Base-by-base conservation (phyloP, 2,329 filamentous ascomycete species). In the Lasiodiplodia gonubiensis region DNA sequence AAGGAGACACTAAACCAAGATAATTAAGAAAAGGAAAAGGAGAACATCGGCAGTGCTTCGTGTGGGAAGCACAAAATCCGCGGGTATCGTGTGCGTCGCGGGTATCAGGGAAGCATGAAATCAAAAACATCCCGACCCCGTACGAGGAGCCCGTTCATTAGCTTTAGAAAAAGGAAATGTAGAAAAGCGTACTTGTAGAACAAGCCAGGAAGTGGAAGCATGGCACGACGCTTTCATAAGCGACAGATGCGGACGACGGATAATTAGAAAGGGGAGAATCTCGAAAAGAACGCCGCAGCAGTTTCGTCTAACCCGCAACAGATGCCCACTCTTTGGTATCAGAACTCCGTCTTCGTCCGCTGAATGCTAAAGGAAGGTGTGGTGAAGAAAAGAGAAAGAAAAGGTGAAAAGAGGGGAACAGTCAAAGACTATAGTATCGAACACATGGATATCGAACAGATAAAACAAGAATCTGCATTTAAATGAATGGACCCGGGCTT, bases 251-350 rank as follows among this genome's bases (percentile, higher is more conserved):
- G 42, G 57, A 61, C 42, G 42, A 48, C 30, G 42, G 57, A 35
- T n/a, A 23, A 30, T 4, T 18, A 27, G 35, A 42, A 48, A 48
- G 35, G 48, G 25, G 8, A 23, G 14, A 55, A 35, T 3, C 21
- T 48, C 2, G n/a, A 16, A 49, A 51, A 12, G 30, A 63, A 51
- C 59, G 46, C 59, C 59, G 30, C 21, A 63, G 27, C 42, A 63
- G 37, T 46, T 33, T 48, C 46, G 59, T 63, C 46, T 63, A 63
- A 46, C 3, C 42, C 59, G 16, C 59, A 63, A 51, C 30, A 63
- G 35, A 63, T 63, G 59, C 59, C 59, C 59, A 33, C 12, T 63
- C 59, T 63, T 51, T 51, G 46, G 59, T 63, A 63, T 63, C 35
- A 63, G 7, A 63, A 63, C 59, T 63, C 59, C 59, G 46, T 52